Evolutionary conservation across 257 asterid species (phyloP).

Genomic region (Knoxia roxburghii): DNA sequence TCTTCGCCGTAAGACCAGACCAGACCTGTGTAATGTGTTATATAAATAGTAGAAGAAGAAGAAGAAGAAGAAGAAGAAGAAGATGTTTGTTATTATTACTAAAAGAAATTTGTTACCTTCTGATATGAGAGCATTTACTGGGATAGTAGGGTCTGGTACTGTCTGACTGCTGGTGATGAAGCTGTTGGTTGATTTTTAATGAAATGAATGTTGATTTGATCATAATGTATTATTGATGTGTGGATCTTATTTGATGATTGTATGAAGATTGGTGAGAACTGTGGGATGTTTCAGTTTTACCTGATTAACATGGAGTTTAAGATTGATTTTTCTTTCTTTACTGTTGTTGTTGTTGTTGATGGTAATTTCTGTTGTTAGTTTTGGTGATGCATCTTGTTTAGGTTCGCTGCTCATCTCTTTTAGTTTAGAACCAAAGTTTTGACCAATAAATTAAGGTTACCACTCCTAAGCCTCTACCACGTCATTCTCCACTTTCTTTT

Average conservation of each 20-base stretch:
- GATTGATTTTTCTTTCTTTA: not conserved
- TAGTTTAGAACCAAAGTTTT: too few species aligned
- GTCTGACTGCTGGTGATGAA: not conserved
- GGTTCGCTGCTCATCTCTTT: too few species aligned
- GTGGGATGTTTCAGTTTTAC: not conserved
- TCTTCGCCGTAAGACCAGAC: constrained; percentile 7
- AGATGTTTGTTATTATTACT: constrained; percentile 1
- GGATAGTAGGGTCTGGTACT: not conserved
- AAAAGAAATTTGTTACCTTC: not conserved
- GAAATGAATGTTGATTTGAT: not conserved
- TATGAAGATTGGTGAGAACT: not conserved
- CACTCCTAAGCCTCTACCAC: too few species aligned
- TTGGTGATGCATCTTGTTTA: too few species aligned
- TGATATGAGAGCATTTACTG: too few species aligned
- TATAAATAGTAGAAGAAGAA: too few species aligned
- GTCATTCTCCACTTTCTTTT: too few species aligned
- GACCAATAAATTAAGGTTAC: too few species aligned
- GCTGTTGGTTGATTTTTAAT: not conserved
- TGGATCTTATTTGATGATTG: not conserved
- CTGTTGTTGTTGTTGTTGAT: not conserved
- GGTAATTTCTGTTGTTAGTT: too few species aligned
- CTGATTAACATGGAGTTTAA: not conserved
- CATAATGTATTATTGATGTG: too few species aligned
- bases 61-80: too few species aligned
- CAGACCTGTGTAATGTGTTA: constrained; percentile 14